Base-by-base conservation (phyloP, 768 basidiomycete species). In the Clathrus columnatus region DNA sequence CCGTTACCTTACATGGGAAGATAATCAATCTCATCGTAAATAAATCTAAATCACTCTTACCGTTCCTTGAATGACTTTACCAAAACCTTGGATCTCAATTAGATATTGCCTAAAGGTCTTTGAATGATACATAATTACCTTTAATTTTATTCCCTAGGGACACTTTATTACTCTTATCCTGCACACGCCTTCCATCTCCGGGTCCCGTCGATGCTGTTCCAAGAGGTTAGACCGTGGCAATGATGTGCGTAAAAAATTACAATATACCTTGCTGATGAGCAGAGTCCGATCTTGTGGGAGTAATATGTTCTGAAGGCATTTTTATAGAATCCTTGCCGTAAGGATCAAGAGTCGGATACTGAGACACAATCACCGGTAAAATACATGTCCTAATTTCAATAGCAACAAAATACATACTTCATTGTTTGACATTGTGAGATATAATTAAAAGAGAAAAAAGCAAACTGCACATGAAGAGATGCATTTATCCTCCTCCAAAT, bases 61-160 rank as follows among this genome's bases (percentile, higher is more conserved):
- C 41, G 43, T 54, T 26, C 41, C 52, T 44, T 45, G 52, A 18
- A 44, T 47, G n/a, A 47, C 44, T 48, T 54, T 54, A 8, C 43
- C 53, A 24, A 46, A 47, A 26, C 53, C 52, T 54, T 20, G 18
- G 23, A 10, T 5, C 17, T 18, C 7, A 14, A 42, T 21, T 42
- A 20, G 11, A n/a, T 26, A 32, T 18, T 17, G 27, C 24, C 32
- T 28, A 54, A 26, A 24, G 7, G 5, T 43, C 4, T 14, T 21
- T 3, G 14, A n/a, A 48, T 7, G 17, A 43, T 8, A 29, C 27
- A 24, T 47, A 29, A 27, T 7, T 24, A 54, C 53, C 44, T 46
- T 45, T 26, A 26, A 54, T 46, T 54, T 54, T 21, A 48, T 47
- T 27, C 43, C 47, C 47, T 44, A 43, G 30, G 17, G 53, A 46